Conservation (phyloP, 768 basidiomycete genomes). For the Kondoa subrosea region DNA sequence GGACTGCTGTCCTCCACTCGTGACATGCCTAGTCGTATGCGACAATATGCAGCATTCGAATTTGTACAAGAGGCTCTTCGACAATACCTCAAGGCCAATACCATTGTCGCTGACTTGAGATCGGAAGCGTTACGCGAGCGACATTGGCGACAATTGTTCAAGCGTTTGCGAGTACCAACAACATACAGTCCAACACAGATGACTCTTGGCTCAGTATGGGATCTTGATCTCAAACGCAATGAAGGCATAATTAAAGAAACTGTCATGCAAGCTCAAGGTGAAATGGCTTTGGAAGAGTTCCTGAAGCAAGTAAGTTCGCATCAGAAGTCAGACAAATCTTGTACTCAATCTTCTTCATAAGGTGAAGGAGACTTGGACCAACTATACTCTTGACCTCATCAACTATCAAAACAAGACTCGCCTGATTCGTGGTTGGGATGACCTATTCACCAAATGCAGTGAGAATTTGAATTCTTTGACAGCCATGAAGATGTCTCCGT, state of each 20-base stretch:
- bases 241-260: slow-evolving; percentile 82
- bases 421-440: slow-evolving; percentile 49
- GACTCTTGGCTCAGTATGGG: slow-evolving; percentile 92
- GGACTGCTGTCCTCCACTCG: slow-evolving; percentile 79
- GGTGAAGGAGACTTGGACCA: slow-evolving; percentile 93
- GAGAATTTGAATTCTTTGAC: slow-evolving; percentile 90
- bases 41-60: slow-evolving; percentile 97
- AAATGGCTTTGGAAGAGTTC: slow-evolving; percentile 39
- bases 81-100: slow-evolving; percentile 71
- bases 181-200: slow-evolving; percentile 67
- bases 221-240: slow-evolving; percentile 86
- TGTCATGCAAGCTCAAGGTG: slow-evolving; percentile 91
- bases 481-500: slow-evolving; percentile 95
- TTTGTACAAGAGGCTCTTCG: slow-evolving; percentile 84
- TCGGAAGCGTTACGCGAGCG: slow-evolving; percentile 93
- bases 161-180: slow-evolving; percentile 55
- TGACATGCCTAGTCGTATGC: slow-evolving; percentile 97
- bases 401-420: slow-evolving; percentile 99
- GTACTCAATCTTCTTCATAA: slow-evolving; percentile 33
- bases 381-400: slow-evolving; percentile 82
- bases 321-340: neutral
- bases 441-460: slow-evolving; percentile 58
- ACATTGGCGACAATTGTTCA: slow-evolving; percentile 97
- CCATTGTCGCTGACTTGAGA: slow-evolving; percentile 80
- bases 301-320: slow-evolving; percentile 31